Conservation (phyloP, 2,329 filamentous ascomycete genomes). For the Raffaelea arxii region DNA sequence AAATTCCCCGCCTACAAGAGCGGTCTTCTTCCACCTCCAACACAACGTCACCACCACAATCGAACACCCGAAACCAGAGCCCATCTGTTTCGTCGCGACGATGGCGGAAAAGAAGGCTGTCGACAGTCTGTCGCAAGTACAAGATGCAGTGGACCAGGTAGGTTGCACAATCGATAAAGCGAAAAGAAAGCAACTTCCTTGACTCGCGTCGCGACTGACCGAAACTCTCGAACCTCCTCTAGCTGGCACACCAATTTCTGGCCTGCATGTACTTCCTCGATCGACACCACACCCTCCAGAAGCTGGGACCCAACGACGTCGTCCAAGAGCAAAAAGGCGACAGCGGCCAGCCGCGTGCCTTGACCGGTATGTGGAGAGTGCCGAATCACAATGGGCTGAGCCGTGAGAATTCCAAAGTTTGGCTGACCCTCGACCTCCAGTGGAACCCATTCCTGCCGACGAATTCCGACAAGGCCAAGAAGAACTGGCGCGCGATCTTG, state of each 20-base stretch:
- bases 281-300: slow-evolving; percentile 57
- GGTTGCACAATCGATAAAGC: slow-evolving; percentile 5
- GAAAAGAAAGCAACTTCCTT: background rate
- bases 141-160: slow-evolving; percentile 78
- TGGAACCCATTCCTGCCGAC: slow-evolving; percentile 52
- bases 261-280: slow-evolving; percentile 58
- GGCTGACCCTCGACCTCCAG: slow-evolving; percentile 16
- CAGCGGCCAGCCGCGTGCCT: slow-evolving; percentile 9
- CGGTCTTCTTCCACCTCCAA: too few species aligned
- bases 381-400: too few species aligned
- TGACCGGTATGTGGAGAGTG: slow-evolving; percentile 13
- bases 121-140: slow-evolving; percentile 72
- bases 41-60: too few species aligned
- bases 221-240: slow-evolving; percentile 2
- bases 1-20: too few species aligned
- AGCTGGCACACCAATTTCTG: slow-evolving; percentile 62
- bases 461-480: slow-evolving; percentile 58
- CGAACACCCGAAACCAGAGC: too few species aligned
- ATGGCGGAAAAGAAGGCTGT: slow-evolving; percentile 39
- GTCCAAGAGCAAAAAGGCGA: slow-evolving; percentile 43
- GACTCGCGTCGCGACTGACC: background rate
- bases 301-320: slow-evolving; percentile 46
- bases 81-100: slow-evolving; percentile 3
- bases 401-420: too few species aligned
- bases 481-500: slow-evolving; percentile 66